Percentiles rank a stretch among this genome's conserved stretches.
These are phyloP conservation scores for Fomitopsis pulvina DNA, from an alignment of 768 basidiomycete genomes.

Conservation along the genomic window DNA sequence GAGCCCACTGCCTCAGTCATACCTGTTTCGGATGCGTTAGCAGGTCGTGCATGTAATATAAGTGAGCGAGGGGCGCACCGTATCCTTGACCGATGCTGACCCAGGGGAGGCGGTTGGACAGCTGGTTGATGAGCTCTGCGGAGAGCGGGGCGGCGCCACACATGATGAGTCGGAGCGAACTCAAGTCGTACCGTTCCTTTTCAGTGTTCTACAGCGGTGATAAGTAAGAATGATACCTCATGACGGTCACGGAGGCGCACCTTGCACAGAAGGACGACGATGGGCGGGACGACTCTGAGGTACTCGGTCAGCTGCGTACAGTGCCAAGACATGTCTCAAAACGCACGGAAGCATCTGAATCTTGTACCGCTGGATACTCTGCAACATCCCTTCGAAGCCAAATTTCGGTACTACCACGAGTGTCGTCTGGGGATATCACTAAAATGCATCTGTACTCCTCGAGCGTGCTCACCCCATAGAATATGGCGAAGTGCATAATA, in stretches of 20 bases:
- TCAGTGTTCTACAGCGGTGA: constrained; percentile 18
- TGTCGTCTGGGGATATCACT: constrained; percentile 14
- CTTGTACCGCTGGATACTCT: constrained; percentile 28
- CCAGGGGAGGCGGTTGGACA: constrained; percentile 43
- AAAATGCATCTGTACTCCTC: constrained; percentile 19
- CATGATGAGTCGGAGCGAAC: constrained; percentile 22
- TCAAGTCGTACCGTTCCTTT: constrained; percentile 24
- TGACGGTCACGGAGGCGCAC: constrained; percentile 9
- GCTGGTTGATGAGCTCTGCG: constrained; percentile 29
- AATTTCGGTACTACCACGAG: constrained; percentile 31
- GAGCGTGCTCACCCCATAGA: constrained; percentile 39
- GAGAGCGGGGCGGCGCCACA: constrained; percentile 30
- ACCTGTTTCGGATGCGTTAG: constrained; percentile 41
- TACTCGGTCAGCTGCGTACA: not conserved
- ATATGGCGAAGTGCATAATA: constrained; percentile 52
- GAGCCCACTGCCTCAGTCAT: constrained; percentile 62
- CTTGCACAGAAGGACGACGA: constrained; percentile 26
- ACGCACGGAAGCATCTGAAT: constrained; percentile 27
- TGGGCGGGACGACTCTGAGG: constrained; percentile 24
- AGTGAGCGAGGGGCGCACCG: constrained; percentile 25
- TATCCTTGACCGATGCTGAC: constrained; percentile 54
- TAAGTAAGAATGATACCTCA: not conserved
- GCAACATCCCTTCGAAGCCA: constrained; percentile 24
- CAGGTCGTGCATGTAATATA: not conserved
- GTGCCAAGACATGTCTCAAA: constrained; percentile 4